phyloP scores from a whole-genome alignment of 345 rosid genomes.

The Dipteronia dyeriana region DNA sequence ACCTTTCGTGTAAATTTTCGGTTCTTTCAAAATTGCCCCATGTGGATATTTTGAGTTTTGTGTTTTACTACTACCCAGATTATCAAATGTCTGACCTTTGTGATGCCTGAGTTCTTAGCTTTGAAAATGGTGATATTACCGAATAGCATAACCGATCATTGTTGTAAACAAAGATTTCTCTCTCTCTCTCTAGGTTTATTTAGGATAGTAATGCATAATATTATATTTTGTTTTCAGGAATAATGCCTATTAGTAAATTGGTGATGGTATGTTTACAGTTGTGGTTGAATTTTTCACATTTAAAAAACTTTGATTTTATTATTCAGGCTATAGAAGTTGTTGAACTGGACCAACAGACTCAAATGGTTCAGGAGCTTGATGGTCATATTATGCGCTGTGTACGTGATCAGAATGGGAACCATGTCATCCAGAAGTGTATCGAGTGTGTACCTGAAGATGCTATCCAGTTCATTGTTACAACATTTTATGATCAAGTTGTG shows the following conservation, averaged over 20 bases:
- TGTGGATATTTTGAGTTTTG: not conserved
- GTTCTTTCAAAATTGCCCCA: not conserved
- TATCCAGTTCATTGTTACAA: slow-evolving; percentile 72
- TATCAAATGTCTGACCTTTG: not conserved
- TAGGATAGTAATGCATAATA: not conserved
- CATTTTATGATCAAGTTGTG: slow-evolving; percentile 90
- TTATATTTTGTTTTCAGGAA: not conserved
- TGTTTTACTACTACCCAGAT: not conserved
- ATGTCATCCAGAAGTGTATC: slow-evolving; percentile 95
- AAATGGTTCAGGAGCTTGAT: slow-evolving; percentile 92
- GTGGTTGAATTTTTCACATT: not conserved
- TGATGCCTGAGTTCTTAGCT: not conserved
- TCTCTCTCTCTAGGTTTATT: not conserved
- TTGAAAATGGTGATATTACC: not conserved
- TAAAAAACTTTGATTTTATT: slow-evolving; percentile 11
- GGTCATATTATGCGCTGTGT: slow-evolving; percentile 94
- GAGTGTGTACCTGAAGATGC: slow-evolving; percentile 92
- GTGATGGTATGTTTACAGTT: not conserved
- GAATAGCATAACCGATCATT: not conserved
- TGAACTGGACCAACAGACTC: slow-evolving; percentile 81
- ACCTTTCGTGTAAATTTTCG: not conserved
- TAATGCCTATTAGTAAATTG: not conserved
- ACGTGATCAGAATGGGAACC: slow-evolving; percentile 98
- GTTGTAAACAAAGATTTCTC: not conserved
- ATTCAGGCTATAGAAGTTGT: slow-evolving; percentile 90